Evolutionary conservation across 108 stramenopile species (phyloP), one percentile per base, ranked within the genome.

Genomic region (Nannochloropsis gaditana): DNA sequence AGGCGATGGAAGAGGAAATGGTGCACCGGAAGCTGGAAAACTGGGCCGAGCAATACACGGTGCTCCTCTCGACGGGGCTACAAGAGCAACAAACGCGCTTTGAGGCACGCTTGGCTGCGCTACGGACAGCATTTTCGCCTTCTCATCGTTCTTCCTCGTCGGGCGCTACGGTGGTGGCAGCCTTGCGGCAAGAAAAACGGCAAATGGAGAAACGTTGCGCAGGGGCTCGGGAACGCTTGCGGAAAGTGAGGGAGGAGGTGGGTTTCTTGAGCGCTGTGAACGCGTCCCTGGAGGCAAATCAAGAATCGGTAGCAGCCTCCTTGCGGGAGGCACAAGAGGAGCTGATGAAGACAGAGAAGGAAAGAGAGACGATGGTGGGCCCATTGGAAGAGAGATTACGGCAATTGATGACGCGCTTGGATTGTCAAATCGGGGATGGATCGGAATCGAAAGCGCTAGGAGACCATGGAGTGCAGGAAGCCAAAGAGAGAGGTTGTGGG

Each of bases 21-120:
- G 85, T 95, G 50, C 95, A 96, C 89, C 91, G 94, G 9, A 97
- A 97, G 86, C 85, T 96, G 80, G 96, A 96, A 86, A 93, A 93
- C 41, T 92, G 94, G 83, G 95, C 95, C 9, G 84, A 87, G 17
- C 95, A 96, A 84, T 96, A 96, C 86, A 95, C 95, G 79, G 93
- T 92, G 44, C 86, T 96, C 79, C 90, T 97, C 11, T 95, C 95
- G 44, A 93, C 93, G 81, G 95, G 96, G 84, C 89, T 97, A 44
- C 94, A 96, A 84, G 93, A 95, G 82, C 96, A 97, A 90, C 92
- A 95, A 9, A 91, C 91, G 15, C 95, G 92, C 85, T 97, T 94
- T 80, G 95, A 97, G 85, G 93, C 93, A 44, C 92, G 93, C 43
- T 84, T 96, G 81, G 42, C 84, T 9, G 43, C 19, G 43, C 2